Evolutionary conservation across 257 asterid species (phyloP).

Genomic region (Apocynum venetum): DNA sequence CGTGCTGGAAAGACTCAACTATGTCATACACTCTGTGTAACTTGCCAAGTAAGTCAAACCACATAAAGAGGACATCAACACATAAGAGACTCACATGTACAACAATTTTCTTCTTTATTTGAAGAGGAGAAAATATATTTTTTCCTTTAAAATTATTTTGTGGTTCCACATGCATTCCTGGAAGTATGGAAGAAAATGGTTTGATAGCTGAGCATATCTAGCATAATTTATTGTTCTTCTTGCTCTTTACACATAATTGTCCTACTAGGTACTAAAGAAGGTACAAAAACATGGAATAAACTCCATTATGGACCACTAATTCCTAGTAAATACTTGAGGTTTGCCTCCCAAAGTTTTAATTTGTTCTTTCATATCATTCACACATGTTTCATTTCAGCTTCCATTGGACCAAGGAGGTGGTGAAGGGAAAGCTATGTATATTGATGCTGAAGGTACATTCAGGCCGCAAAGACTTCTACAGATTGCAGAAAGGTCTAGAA

Average conservation of each 20-base stretch:
- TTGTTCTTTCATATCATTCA: not conserved
- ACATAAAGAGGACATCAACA: not conserved
- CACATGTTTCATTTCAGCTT: constrained; percentile 44
- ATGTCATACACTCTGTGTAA: constrained; percentile 89
- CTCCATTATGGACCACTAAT: not conserved
- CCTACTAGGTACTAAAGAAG: not conserved
- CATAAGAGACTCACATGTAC: not conserved
- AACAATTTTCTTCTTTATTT: not conserved
- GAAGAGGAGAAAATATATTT: not conserved
- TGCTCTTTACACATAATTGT: not conserved
- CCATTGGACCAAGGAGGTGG: constrained; percentile 98
- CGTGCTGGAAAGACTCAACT: constrained; percentile 98
- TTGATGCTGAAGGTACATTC: constrained; percentile 98
- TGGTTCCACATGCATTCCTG: not conserved
- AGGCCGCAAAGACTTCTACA: constrained; percentile 95
- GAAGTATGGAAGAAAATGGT: not conserved
- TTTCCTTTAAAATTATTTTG: not conserved
- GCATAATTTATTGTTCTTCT: not conserved
- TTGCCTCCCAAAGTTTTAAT: not conserved
- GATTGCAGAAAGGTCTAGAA: constrained; percentile 77
- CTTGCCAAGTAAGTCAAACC: constrained; percentile 68
- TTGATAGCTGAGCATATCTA: not conserved
- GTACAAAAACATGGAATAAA: not conserved
- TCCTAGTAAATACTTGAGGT: not conserved
- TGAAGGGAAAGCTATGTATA: constrained; percentile 97